Evolutionary conservation across 305 asterid species (phyloP).

Genomic region (Solanum hybrid): DNA sequence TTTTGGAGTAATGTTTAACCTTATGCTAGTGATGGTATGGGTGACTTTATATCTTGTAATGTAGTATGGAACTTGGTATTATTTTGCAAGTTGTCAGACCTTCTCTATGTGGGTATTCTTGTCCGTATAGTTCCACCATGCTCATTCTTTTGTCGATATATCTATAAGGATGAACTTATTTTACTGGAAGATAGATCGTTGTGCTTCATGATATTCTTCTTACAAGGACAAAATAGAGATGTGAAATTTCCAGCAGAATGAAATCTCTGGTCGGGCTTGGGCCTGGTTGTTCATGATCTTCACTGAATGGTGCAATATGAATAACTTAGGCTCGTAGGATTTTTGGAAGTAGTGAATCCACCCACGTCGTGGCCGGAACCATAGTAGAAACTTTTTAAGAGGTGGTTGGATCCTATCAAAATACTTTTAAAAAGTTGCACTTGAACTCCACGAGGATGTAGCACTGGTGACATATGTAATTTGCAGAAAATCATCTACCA

Average conservation of each 20-base stretch:
- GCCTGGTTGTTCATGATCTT: not conserved
- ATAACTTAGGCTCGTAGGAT: not conserved
- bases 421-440: not conserved
- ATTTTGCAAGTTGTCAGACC: not conserved
- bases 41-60: not conserved
- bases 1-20: not conserved
- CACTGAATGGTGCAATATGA: not conserved
- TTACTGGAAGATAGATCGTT: too few relatives aligned
- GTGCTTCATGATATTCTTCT: too few relatives aligned
- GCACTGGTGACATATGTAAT: not conserved
- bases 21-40: not conserved
- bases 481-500: not conserved
- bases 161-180: not conserved
- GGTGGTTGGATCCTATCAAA: not conserved
- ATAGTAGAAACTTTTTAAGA: not conserved
- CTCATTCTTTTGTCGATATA: not conserved
- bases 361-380: not conserved
- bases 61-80: not conserved
- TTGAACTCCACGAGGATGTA: not conserved
- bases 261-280: not conserved
- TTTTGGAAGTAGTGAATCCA: not conserved
- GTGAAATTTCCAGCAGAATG: not conserved
- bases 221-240: too few relatives aligned
- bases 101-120: not conserved
- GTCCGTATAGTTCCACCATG: not conserved